A percentile compares a stretch with the other conserved stretches of the same genome.
Conservation (phyloP, 106 monocot species). For the Allium cepa region DNA sequence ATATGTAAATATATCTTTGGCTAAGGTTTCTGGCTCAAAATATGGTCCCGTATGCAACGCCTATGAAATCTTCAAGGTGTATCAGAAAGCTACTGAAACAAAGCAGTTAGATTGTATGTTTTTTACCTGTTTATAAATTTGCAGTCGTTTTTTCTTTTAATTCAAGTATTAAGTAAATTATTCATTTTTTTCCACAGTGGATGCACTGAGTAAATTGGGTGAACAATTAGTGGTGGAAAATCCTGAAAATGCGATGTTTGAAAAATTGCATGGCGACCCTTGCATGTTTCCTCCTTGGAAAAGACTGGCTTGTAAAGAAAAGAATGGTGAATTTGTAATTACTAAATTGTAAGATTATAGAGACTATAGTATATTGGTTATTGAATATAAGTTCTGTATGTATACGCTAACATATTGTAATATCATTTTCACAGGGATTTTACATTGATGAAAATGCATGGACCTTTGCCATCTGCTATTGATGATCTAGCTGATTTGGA, state of each 20-base stretch:
- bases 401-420: background rate
- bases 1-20: conserved; percentile 26
- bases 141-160: no score
- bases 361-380: no score
- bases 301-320: conserved; percentile 20
- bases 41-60: conserved; percentile 40
- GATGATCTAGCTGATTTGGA: conserved; percentile 28
- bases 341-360: conserved; percentile 27
- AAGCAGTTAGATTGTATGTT: conserved; percentile 19
- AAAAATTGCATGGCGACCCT: conserved; percentile 33
- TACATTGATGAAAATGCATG: conserved; percentile 28
- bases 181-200: conserved; percentile 11
- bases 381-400: no score
- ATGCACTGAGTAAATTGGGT: conserved; percentile 19
- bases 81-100: conserved; percentile 22
- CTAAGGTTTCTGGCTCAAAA: conserved; percentile 8
- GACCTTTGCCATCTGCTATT: conserved; percentile 26
- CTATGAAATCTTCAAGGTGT: conserved; percentile 32
- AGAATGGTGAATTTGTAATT: conserved; percentile 17
- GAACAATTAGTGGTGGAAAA: conserved; percentile 20
- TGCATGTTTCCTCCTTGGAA: conserved; percentile 30
- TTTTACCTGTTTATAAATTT: background rate
- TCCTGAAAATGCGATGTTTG: conserved; percentile 16
- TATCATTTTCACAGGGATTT: conserved; percentile 26
- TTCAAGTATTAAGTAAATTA: no score